Base-by-base conservation (phyloP, 805 yeast genomes). In the Wickerhamomyces rabaulensis region DNA sequence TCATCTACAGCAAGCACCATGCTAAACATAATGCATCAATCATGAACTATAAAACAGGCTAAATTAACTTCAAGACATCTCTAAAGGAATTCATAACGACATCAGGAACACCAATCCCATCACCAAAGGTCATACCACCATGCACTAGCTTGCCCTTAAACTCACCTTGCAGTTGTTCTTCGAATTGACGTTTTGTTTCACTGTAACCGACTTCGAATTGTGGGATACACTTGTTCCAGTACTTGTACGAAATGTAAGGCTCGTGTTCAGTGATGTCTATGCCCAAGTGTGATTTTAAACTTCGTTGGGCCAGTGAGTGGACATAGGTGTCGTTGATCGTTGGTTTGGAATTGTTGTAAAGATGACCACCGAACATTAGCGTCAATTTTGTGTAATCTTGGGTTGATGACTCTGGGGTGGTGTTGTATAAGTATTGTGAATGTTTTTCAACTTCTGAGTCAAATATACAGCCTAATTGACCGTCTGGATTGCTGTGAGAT, bases 81-180 rank as follows among this genome's bases (percentile, higher is more conserved):
- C 73, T 75, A 45, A 85, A 72, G 3, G 84, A 77, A 57, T 82
- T 80, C 27, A 78, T 63, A 1, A 88, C 83, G 52, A 91, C 84
- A 65, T 91, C 97, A 1, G 96, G 96, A 2, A 91, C 91, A 1
- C 97, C 97, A 9, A 88, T 81, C 1, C 95, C 92, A 39, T 75
- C 78, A 9, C 89, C 86, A 53, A 86, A 80, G 2, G 81, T 73
- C 81, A 87, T 88, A 0, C 97, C 97, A 17, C 94, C 90, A 3
- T 86, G 57, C 0, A 80, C 74, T 13, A 83, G 57, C 37, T 66
- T 67, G 31, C 73, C 68, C 1, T 61, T 52, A 54, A 70, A 77
- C 15, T 65, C 64, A 1, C 60, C 48, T 3, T 63, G 44, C 4
- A 76, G 46, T n/a, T 60, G 53, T 17, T 57, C 46, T 29, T 69